Base-by-base conservation (phyloP, 2,329 filamentous ascomycete genomes). In the Ophiostoma triangulosporum region DNA sequence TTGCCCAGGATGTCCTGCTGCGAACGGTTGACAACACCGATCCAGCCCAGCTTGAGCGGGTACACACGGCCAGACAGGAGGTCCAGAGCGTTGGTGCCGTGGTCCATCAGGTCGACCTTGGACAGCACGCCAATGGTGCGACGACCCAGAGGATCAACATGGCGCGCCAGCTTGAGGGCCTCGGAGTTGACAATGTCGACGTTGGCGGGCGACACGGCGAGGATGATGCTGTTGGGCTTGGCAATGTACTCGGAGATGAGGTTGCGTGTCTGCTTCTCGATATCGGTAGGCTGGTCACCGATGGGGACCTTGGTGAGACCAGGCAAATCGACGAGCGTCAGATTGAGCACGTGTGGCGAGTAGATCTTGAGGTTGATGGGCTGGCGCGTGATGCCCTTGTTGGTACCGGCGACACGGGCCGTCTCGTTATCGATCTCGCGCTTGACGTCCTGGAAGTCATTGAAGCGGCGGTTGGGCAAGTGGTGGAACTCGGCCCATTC, bases 211-310 rank as follows among this genome's bases (percentile, higher is more conserved):
- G 93, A 97, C 59, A 98, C 93, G 40, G 93, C 93, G 53, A 98
- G 75, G 62, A 98, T 93, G 68, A 98, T 98, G 57, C 93, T 93
- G 69, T 98, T 98, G 32, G 91, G 86, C 74, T 98, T 98, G 71
- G 86, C 87, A 66, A 98, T 98, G 68, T 97, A 93, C 75, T 97
- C 97, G 65, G 97, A 73, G 43, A 98, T 91, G 89, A 98, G 97
- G 64, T 97, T 93, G 66, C 81, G 83, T 64, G 97, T 98, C 71
- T 98, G 93, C 63, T 62, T 62, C 59, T 81, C 77, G 48, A 65
- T 63, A 53, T 66, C 64, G 15, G 59, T 60, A 12, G 62, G 59
- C 33, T 62, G 61, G 52, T 64, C 62, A 35, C 61, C 63, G 22
- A 62, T 62, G 48, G 60, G 60, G 7, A 61, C 86, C 73, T 95